Evolutionary conservation across 495 filamentous ascomycete genomes (phyloP).

Genomic region (Friedmanniomyces simplex): DNA sequence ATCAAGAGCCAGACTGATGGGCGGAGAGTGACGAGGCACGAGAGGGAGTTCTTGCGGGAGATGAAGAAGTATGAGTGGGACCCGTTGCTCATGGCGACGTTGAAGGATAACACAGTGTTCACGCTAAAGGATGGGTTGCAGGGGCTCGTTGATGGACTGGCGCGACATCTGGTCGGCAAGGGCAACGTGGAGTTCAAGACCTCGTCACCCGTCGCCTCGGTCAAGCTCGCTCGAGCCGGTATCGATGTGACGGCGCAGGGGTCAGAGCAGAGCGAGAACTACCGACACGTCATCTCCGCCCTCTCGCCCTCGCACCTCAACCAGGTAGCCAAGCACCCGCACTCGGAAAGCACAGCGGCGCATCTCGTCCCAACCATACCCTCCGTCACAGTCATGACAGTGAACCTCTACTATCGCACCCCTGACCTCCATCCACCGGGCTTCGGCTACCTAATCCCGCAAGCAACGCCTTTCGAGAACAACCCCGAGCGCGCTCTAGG

Average conservation of each 20-base stretch:
- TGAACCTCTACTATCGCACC: slow-evolving; percentile 74
- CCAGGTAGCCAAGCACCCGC: background rate
- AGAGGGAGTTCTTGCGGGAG: slow-evolving; percentile 21
- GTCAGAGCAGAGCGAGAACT: slow-evolving; percentile 27
- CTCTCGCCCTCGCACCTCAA: slow-evolving; percentile 44
- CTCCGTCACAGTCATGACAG: slow-evolving; percentile 74
- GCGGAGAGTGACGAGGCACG: slow-evolving; percentile 13
- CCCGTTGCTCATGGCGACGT: slow-evolving; percentile 17
- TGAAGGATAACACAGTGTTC: slow-evolving; percentile 41
- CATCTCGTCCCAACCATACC: slow-evolving; percentile 42
- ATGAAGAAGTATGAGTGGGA: slow-evolving; percentile 21
- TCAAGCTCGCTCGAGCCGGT: background rate
- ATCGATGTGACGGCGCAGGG: slow-evolving; percentile 3
- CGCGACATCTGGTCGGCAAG: slow-evolving; percentile 33
- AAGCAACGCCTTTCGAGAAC: slow-evolving; percentile 52
- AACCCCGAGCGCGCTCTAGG: slow-evolving; percentile 83
- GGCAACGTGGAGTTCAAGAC: slow-evolving; percentile 46
- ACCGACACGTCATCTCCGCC: slow-evolving; percentile 63
- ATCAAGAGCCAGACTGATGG: slow-evolving; percentile 9
- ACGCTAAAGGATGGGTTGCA: slow-evolving; percentile 52
- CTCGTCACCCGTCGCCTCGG: slow-evolving; percentile 30
- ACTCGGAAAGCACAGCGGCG: slow-evolving; percentile 10
- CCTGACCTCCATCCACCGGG: slow-evolving; percentile 56
- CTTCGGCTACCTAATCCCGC: slow-evolving; percentile 85
- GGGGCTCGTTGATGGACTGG: slow-evolving; percentile 41